Evolutionary conservation across 306 rosid genomes (phyloP).

Genomic region (Boehmeria nivea): DNA sequence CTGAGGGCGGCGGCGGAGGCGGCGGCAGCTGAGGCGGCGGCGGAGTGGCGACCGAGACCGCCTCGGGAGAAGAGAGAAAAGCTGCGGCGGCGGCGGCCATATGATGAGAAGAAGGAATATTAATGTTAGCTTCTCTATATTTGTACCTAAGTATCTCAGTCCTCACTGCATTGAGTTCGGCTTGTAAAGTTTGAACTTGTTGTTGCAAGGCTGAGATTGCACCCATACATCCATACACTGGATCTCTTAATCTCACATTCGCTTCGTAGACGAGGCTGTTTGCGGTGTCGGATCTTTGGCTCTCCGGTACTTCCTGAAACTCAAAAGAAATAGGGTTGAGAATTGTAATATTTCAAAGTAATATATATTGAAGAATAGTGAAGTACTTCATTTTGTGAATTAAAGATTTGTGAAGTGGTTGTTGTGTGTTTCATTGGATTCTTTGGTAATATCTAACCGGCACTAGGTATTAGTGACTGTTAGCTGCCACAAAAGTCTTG

Average conservation of each 20-base stretch:
- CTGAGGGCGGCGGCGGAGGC: constrained; percentile 22
- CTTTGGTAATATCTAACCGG: too few species aligned
- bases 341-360: too few species aligned
- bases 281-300: constrained; percentile 85
- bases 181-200: constrained; percentile 77
- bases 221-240: constrained; percentile 99
- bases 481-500: too few species aligned
- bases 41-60: constrained; percentile 43
- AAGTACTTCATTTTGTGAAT: too few species aligned
- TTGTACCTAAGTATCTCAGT: constrained; percentile 76
- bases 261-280: constrained; percentile 95
- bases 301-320: constrained; percentile 72
- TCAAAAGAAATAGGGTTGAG: too few species aligned
- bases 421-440: too few species aligned
- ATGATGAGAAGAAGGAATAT: constrained; percentile 29
- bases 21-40: constrained; percentile 43
- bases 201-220: constrained; percentile 92
- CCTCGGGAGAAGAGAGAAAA: constrained; percentile 50
- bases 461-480: too few species aligned
- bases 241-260: constrained; percentile 92
- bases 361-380: too few species aligned
- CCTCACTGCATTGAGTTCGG: constrained; percentile 72
- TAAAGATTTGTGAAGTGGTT: too few species aligned
- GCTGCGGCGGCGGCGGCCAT: constrained; percentile 5
- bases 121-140: constrained; percentile 56